Evolutionary conservation across 768 basidiomycete genomes (phyloP).

Genomic region (Coprinopsis sp.): DNA sequence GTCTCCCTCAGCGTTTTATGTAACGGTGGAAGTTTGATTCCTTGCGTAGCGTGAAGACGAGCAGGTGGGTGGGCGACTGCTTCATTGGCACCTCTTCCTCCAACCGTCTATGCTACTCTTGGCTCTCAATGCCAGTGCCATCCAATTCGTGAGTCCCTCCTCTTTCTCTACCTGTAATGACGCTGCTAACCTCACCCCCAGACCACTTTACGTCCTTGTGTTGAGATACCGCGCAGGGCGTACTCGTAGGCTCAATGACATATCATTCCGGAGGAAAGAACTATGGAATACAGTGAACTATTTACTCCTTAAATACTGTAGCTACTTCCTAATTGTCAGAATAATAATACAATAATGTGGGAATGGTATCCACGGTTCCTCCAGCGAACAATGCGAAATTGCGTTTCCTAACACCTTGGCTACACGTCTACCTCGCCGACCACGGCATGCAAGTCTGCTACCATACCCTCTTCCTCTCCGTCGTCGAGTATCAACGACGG

Average conservation of each 20-base stretch:
- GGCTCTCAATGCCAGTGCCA: conserved; percentile 91
- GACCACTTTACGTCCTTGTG: conserved; percentile 86
- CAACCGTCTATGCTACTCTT: conserved; percentile 93
- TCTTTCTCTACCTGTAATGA: background rate
- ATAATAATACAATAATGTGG: too few species aligned
- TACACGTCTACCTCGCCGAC: conserved; percentile 91
- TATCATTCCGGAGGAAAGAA: too few species aligned
- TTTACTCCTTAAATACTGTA: too few species aligned
- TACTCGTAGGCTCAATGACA: too few species aligned
- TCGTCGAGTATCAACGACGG: conserved; percentile 97
- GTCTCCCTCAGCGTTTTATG: conserved; percentile 19
- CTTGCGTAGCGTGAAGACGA: conserved; percentile 72
- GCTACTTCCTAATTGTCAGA: too few species aligned
- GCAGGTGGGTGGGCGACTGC: conserved; percentile 99
- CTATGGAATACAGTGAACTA: too few species aligned
- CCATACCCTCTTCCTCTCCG: conserved; percentile 76
- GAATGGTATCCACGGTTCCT: too few species aligned
- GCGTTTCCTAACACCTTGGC: conserved; percentile 92
- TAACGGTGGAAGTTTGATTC: conserved; percentile 18
- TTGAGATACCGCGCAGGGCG: too few species aligned
- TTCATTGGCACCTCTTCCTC: conserved; percentile 90
- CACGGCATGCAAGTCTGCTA: conserved; percentile 85
- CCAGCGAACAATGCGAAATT: too few species aligned
- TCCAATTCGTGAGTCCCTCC: conserved; percentile 75
- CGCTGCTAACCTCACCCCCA: conserved; percentile 21